Evolutionary conservation across 2,329 filamentous ascomycete genomes (phyloP).

Genomic region (Fusarium penzigii): DNA sequence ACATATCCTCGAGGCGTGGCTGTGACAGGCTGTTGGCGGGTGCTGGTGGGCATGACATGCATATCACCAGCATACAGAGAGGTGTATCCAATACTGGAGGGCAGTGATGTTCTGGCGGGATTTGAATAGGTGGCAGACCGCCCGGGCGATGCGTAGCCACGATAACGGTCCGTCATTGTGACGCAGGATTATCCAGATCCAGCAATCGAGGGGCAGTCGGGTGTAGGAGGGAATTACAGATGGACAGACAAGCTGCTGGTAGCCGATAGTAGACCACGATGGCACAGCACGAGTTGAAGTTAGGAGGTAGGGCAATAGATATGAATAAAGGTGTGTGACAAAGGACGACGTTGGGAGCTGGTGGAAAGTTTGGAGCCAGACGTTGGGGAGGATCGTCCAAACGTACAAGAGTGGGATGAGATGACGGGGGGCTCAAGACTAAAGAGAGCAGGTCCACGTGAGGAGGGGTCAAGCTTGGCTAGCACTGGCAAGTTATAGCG

Average conservation of each 20-base stretch:
- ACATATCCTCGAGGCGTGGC: conserved; percentile 35
- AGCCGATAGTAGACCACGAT: conserved; percentile 5
- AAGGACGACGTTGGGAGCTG: conserved; percentile 13
- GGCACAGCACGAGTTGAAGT: neutral
- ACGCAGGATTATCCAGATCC: conserved; percentile 12
- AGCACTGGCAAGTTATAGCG: conserved; percentile 20
- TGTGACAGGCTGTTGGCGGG: conserved; percentile 32
- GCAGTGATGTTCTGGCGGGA: conserved; percentile 56
- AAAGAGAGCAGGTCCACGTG: conserved; percentile 26
- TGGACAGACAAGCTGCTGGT: conserved; percentile 7
- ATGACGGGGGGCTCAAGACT: conserved; percentile 10
- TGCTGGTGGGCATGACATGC: conserved; percentile 50
- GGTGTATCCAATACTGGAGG: conserved; percentile 51
- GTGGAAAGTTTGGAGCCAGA: conserved; percentile 10
- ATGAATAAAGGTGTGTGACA: conserved; percentile 19
- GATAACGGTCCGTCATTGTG: conserved; percentile 52
- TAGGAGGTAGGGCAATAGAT: conserved; percentile 7
- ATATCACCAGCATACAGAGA: conserved; percentile 54
- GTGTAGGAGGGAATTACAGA: conserved; percentile 10
- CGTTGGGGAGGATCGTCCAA: conserved; percentile 7
- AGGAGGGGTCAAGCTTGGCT: conserved; percentile 28
- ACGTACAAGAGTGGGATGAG: conserved; percentile 23
- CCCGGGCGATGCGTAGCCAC: conserved; percentile 40
- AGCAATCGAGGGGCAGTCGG: conserved; percentile 1
- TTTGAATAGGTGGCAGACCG: conserved; percentile 48